Percentiles rank a stretch among this genome's conserved stretches.
These are phyloP conservation scores for Malania oleifera DNA, from an alignment of 164 flowering plant species.

Conservation along the genomic window DNA sequence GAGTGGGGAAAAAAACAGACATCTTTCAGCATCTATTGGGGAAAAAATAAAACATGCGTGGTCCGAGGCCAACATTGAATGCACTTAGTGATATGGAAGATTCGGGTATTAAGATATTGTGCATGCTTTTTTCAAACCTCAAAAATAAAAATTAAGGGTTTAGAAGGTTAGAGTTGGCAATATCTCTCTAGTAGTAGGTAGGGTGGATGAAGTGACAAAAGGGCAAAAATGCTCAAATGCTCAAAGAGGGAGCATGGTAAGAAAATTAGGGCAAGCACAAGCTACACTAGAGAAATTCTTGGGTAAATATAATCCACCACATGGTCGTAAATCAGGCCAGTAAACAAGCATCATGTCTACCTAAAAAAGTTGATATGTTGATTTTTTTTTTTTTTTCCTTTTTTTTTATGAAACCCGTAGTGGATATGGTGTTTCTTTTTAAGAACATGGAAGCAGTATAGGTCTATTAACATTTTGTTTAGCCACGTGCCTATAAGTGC, in stretches of 20 bases:
- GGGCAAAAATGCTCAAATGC: conserved; percentile 15
- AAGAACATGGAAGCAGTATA: no score
- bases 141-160: conserved; percentile 13
- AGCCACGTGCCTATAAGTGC: no score
- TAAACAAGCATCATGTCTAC: no score
- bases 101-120: conserved; percentile 39
- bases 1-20: conserved; percentile 40
- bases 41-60: conserved; percentile 34
- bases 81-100: conserved; percentile 48
- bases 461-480: no score
- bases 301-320: no score
- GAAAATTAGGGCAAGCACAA: no score
- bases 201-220: background rate
- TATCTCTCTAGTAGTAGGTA: background rate
- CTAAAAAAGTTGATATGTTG: no score
- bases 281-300: no score
- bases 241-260: conserved; percentile 9
- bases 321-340: no score
- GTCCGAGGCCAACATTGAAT: conserved; percentile 46
- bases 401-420: no score
- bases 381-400: no score
- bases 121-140: conserved; percentile 20
- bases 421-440: no score
- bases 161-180: conserved; percentile 28
- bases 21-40: conserved; percentile 42